These are phyloP conservation scores for Boletus tylopilopsis DNA, from an alignment of 768 basidiomycete species.

Conservation along the genomic window DNA sequence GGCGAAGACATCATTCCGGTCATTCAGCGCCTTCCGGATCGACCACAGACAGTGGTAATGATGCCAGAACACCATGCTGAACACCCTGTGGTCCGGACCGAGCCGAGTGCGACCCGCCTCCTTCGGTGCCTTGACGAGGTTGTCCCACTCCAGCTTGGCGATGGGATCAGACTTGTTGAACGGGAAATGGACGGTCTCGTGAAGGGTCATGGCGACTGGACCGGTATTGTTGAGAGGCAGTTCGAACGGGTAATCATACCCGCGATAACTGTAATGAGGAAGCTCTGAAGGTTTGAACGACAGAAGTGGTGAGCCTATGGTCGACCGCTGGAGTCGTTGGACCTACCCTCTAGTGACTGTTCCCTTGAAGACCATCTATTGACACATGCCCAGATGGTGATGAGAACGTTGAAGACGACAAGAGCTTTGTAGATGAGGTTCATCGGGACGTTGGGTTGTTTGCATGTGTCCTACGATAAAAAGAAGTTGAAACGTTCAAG, in stretches of 20 bases:
- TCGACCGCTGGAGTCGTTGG: too few relatives aligned
- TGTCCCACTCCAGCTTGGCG: conserved; percentile 8
- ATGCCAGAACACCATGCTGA: conserved; percentile 11
- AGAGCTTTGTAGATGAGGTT: background rate
- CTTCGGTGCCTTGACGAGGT: conserved; percentile 5
- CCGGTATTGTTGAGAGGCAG: background rate
- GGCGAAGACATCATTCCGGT: conserved; percentile 5
- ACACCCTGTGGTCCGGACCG: conserved; percentile 11
- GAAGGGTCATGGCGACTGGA: conserved; percentile 13
- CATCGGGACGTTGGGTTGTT: background rate
- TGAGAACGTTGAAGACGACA: conserved; percentile 2
- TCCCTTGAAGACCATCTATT: background rate
- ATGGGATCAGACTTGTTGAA: conserved; percentile 5
- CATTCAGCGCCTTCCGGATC: conserved; percentile 9
- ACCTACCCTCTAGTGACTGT: background rate
- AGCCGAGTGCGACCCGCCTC: conserved; percentile 11
- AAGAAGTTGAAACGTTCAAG: too few relatives aligned
- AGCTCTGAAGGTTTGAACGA: background rate
- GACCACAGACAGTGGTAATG: conserved; percentile 15
- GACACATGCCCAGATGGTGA: conserved; percentile 1
- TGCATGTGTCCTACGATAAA: too few relatives aligned
- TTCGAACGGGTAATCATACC: conserved; percentile 8
- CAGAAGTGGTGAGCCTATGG: background rate
- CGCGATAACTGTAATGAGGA: conserved; percentile 7
- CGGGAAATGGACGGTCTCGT: conserved; percentile 10